Evolutionary conservation across 495 filamentous ascomycete species (phyloP).

Genomic region (Aspergillus diversus): DNA sequence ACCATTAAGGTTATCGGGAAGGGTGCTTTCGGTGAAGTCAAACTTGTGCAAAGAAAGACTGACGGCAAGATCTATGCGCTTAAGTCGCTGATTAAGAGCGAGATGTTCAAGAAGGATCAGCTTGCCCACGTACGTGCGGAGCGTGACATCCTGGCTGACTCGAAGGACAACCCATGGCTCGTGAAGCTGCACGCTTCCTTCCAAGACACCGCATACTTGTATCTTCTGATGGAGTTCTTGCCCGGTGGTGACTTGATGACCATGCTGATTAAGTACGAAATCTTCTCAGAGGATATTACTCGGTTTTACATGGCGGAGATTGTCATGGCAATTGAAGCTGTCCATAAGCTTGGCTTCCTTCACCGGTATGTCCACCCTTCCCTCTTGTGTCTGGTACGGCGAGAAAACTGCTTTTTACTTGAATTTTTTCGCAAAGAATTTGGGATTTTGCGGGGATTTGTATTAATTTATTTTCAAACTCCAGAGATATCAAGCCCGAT

Average conservation of each 20-base stretch:
- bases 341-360: slow-evolving; percentile 97
- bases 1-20: slow-evolving; percentile 98
- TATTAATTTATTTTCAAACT: slow-evolving; percentile 18
- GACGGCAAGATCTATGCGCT: slow-evolving; percentile 97
- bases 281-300: slow-evolving; percentile 98
- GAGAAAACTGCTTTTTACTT: no score
- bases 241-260: slow-evolving; percentile 99
- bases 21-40: slow-evolving; percentile 98
- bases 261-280: slow-evolving; percentile 99
- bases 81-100: slow-evolving; percentile 96
- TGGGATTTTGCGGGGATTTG: background rate
- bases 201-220: slow-evolving; percentile 92
- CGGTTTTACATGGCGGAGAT: slow-evolving; percentile 99
- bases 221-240: slow-evolving; percentile 99
- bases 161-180: slow-evolving; percentile 95
- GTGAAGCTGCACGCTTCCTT: slow-evolving; percentile 98
- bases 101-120: slow-evolving; percentile 99
- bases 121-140: slow-evolving; percentile 98
- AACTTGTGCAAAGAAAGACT: slow-evolving; percentile 92
- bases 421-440: background rate
- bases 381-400: background rate
- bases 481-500: slow-evolving; percentile 97
- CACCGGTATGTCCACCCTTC: slow-evolving; percentile 71
- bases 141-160: slow-evolving; percentile 95
- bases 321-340: slow-evolving; percentile 94